Percentiles rank a stretch among this genome's conserved stretches.
phyloP scores from a whole-genome alignment of 1,139 yeast genomes.

The Tardiomyces depauwii region DNA sequence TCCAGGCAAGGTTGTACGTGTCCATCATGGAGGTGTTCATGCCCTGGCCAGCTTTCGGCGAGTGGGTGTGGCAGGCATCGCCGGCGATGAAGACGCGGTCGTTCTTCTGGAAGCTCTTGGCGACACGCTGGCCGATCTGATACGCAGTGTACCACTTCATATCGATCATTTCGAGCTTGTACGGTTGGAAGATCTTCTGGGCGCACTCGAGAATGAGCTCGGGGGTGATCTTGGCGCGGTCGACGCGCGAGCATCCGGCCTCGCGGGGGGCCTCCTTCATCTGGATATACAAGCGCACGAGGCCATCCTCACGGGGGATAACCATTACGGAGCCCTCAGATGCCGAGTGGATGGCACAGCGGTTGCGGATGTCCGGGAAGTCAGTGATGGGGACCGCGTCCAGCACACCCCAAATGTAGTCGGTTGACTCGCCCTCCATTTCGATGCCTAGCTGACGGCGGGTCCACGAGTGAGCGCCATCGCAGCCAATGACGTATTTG shows the following conservation, averaged over 20 bases:
- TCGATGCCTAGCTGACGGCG: conserved; percentile 21
- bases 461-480: conserved; percentile 32
- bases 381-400: conserved; percentile 29
- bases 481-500: conserved; percentile 29
- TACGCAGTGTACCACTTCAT: conserved; percentile 30
- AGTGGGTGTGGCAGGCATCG: conserved; percentile 33
- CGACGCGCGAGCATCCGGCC: conserved; percentile 18
- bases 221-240: conserved; percentile 23
- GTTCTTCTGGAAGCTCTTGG: conserved; percentile 20
- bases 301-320: conserved; percentile 28
- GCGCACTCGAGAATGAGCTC: conserved; percentile 25
- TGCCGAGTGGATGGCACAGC: conserved; percentile 28
- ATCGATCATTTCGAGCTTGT: conserved; percentile 23
- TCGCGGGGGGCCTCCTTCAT: conserved; percentile 22
- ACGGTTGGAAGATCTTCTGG: conserved; percentile 24
- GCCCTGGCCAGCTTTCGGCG: conserved; percentile 34
- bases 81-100: conserved; percentile 28
- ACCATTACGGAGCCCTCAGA: conserved; percentile 27
- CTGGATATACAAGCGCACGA: conserved; percentile 27
- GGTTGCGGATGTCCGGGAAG: conserved; percentile 29
- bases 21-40: conserved; percentile 30
- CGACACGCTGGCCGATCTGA: conserved; percentile 30
- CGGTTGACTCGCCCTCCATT: conserved; percentile 30
- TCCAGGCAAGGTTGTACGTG: conserved; percentile 30
- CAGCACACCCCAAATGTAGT: conserved; percentile 30